Percentiles rank a stretch among this genome's conserved stretches.
These are phyloP conservation scores for Termitomyces sp. DNA, from an alignment of 768 basidiomycete genomes.

Conservation along the genomic window DNA sequence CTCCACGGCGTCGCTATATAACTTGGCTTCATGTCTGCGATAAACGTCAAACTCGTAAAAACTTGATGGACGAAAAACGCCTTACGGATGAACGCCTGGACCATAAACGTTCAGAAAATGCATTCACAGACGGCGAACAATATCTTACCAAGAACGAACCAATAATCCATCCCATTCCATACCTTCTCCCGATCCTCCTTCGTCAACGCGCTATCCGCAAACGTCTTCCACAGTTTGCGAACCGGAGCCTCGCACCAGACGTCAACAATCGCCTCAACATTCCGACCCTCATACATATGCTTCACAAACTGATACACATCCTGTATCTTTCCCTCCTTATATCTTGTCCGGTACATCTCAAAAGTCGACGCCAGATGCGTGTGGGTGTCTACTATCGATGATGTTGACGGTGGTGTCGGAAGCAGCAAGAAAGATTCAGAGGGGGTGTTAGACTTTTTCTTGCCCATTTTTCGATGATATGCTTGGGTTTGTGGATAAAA, in stretches of 20 bases:
- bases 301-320: constrained; percentile 70
- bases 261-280: constrained; percentile 69
- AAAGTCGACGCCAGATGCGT: constrained; percentile 81
- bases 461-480: constrained; percentile 26
- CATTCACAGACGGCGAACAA: background rate
- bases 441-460: constrained; percentile 34
- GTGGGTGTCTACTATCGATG: constrained; percentile 75
- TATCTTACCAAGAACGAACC: constrained; percentile 75
- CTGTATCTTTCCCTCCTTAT: constrained; percentile 49
- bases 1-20: constrained; percentile 68
- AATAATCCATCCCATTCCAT: constrained; percentile 75
- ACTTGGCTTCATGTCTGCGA: constrained; percentile 64
- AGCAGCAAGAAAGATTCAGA: constrained; percentile 33
- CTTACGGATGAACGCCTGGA: constrained; percentile 73
- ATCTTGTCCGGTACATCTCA: constrained; percentile 55
- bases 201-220: constrained; percentile 67
- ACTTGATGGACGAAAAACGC: background rate
- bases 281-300: constrained; percentile 52
- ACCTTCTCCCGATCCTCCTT: constrained; percentile 39
- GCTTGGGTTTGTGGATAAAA: background rate
- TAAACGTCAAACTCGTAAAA: background rate
- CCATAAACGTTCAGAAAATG: constrained; percentile 1
- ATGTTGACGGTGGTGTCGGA: constrained; percentile 29
- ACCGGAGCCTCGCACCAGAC: constrained; percentile 90
- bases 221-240: constrained; percentile 55